Base-by-base conservation (phyloP, 768 basidiomycete species). In the Agaricus bisporus region DNA sequence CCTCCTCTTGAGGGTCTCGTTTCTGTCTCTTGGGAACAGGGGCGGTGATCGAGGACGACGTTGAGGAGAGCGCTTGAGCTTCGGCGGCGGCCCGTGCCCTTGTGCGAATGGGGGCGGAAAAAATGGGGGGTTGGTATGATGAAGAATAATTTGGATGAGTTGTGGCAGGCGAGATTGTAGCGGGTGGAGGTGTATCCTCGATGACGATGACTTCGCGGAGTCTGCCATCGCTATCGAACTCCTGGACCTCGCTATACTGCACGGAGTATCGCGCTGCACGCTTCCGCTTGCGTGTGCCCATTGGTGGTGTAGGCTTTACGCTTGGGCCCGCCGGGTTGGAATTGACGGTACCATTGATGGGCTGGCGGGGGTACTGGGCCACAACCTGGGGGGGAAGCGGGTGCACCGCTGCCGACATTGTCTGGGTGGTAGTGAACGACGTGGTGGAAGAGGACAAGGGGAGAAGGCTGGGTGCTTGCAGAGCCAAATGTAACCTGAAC, bases 121-220 rank as follows among this genome's bases (percentile, higher is more conserved):
- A 88, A 15, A 80, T 59, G 20, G 88, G 86, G 15, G 88, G 88
- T 65, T 90, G 88, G 73, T 87, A 88, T 55, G 87, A 88, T 41
- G 85, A 79, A 45, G 88, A 91, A 68, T 78, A 89, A 57, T 79
- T 80, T 56, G 81, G 78, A 59, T 85, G 80, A 28, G 85, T 83
- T 32, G 83, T 78, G 56, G 87, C 81, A 53, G 88, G 86, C 48
- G 87, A 88, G 64, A 85, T 79, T 48, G 90, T 89, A 51, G 85
- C 81, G 41, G 90, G 90, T 36, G 86, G 85, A 26, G 91, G 91
- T 41, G 91, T 92, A 73, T 94, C 91, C 62, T 94, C 91, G 68
- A 94, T 91, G 61, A 94, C 86, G 69, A 94, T 93, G 66, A 93
- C 87, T 68, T 93, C 91, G 49, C 91, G 74, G 37, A 91, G 75